Percentiles rank a stretch among this genome's conserved stretches.
These are phyloP conservation scores for Cryptosporidium sp. DNA, from an alignment of 169 alveolate species.

Conservation along the genomic window DNA sequence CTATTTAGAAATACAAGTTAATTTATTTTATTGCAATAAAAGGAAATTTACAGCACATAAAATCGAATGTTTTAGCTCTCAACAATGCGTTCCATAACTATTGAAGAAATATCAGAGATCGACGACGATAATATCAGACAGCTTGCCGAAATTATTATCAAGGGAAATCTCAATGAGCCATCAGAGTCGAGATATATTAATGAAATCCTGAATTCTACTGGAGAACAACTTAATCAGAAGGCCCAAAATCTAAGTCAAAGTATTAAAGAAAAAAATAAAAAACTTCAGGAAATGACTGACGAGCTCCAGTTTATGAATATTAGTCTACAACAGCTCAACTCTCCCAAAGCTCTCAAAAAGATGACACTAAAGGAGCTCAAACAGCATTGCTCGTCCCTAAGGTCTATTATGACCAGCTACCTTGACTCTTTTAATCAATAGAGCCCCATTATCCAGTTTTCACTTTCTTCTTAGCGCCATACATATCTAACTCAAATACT, in stretches of 20 bases:
- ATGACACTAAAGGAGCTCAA: constrained; percentile 66
- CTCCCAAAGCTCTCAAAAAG: constrained; percentile 25
- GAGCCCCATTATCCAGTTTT: not conserved
- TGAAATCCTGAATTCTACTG: constrained; percentile 38
- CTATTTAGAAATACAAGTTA: not conserved
- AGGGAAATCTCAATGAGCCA: not conserved
- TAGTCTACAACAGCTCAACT: constrained; percentile 30
- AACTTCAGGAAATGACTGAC: constrained; percentile 43
- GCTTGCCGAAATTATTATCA: constrained; percentile 33
- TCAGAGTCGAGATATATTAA: constrained; percentile 13
- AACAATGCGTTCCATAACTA: not conserved
- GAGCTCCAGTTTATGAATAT: constrained; percentile 50
- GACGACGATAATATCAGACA: constrained; percentile 49
- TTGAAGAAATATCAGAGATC: constrained; percentile 11
- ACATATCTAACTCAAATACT: not conserved
- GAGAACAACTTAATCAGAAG: constrained; percentile 46
- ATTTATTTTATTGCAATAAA: not conserved
- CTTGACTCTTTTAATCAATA: constrained; percentile 4
- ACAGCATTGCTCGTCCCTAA: constrained; percentile 34
- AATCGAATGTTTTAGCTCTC: not conserved
- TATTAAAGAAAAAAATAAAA: constrained; percentile 50
- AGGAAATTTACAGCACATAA: not conserved
- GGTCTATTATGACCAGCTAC: constrained; percentile 48
- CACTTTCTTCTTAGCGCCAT: not conserved
- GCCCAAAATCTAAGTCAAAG: constrained; percentile 40